phyloP scores from a whole-genome alignment of 228 moss, liverwort and hornwort species.

The Sphagnum magellanicum region DNA sequence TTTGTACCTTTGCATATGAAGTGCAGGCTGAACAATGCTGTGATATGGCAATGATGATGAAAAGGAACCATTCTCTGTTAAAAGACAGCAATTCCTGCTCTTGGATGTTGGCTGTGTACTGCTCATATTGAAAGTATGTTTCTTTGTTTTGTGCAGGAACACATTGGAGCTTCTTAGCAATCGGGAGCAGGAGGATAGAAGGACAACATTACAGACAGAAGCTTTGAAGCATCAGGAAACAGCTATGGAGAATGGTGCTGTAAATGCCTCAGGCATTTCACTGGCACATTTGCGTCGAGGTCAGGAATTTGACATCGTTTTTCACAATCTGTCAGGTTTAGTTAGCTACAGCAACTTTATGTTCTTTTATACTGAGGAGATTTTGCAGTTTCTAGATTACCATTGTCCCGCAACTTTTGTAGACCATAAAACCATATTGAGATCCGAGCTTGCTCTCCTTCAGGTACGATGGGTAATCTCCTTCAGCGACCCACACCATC shows the following conservation, averaged over 20 bases:
- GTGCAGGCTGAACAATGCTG: too few relatives aligned
- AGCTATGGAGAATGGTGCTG: constrained; percentile 45
- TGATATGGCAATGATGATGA: too few relatives aligned
- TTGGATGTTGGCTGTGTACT: too few relatives aligned
- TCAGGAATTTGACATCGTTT: constrained; percentile 46
- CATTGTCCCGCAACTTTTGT: too few relatives aligned
- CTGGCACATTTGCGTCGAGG: constrained; percentile 80
- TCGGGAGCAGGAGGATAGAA: constrained; percentile 71
- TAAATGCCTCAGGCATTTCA: constrained; percentile 63
- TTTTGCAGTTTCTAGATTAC: too few relatives aligned
- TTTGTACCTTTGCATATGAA: too few relatives aligned
- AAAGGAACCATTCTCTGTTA: too few relatives aligned
- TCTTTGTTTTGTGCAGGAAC: constrained; percentile 33
- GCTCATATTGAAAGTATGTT: too few relatives aligned
- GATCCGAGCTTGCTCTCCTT: not conserved
- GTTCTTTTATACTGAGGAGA: too few relatives aligned
- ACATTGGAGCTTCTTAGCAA: constrained; percentile 84
- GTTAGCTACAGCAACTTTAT: constrained; percentile 34
- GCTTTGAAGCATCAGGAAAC: constrained; percentile 56
- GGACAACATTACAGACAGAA: constrained; percentile 34
- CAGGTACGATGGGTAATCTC: constrained; percentile 24
- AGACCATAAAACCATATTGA: too few relatives aligned
- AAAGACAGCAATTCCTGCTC: too few relatives aligned
- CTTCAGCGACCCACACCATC: constrained; percentile 44
- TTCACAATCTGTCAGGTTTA: constrained; percentile 40